Conservation (phyloP, 1,284 basidiomycete species). For the Marasmius tenuissimus region DNA sequence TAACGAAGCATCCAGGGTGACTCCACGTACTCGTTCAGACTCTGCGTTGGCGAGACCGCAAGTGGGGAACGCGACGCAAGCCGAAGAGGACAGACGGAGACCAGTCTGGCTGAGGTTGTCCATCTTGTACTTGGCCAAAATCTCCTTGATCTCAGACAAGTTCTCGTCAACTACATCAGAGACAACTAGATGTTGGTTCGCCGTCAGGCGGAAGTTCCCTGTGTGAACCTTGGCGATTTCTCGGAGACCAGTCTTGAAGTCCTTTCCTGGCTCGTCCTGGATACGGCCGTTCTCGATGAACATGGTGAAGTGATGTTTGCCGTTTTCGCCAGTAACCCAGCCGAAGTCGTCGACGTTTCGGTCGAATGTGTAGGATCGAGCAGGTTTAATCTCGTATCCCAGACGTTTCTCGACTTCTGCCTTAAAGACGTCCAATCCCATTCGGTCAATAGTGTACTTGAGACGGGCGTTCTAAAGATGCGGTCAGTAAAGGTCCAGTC, state of each 20-base stretch:
- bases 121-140: constrained; percentile 87
- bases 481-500: constrained; percentile 1
- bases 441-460: constrained; percentile 97
- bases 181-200: constrained; percentile 94
- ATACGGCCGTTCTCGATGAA: constrained; percentile 99
- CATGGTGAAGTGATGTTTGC: constrained; percentile 89
- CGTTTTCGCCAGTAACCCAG: constrained; percentile 88
- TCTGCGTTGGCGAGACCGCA: constrained; percentile 96
- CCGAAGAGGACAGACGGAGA: constrained; percentile 83
- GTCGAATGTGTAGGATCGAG: constrained; percentile 81
- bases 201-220: constrained; percentile 89
- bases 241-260: constrained; percentile 92
- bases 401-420: constrained; percentile 89
- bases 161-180: constrained; percentile 81
- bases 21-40: constrained; percentile 71
- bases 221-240: constrained; percentile 95
- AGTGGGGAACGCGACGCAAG: constrained; percentile 98
- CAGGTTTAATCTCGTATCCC: constrained; percentile 76
- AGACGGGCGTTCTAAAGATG: constrained; percentile 77
- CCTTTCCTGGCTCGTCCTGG: constrained; percentile 86
- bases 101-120: constrained; percentile 86
- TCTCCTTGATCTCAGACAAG: constrained; percentile 73
- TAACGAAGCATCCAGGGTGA: neutral
- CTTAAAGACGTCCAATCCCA: constrained; percentile 87
- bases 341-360: constrained; percentile 94